phyloP scores from a whole-genome alignment of 495 filamentous ascomycete genomes.

The Lepraria neglecta region DNA sequence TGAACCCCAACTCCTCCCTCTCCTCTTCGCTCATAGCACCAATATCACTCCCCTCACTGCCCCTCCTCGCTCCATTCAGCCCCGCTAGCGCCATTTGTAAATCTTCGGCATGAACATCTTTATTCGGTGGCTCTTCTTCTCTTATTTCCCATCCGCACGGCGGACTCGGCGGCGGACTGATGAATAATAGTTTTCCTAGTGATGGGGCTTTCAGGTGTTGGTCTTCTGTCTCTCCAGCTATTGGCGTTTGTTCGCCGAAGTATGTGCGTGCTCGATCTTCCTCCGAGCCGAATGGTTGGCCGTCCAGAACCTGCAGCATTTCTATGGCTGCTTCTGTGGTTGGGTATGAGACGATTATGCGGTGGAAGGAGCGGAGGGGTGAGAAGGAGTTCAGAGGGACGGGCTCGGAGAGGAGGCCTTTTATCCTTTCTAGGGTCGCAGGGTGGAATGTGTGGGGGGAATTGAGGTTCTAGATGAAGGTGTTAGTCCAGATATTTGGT shows the following conservation, averaged over 20 bases:
- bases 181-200: constrained; percentile 89
- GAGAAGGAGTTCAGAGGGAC: constrained; percentile 81
- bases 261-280: constrained; percentile 65
- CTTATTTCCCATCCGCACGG: constrained; percentile 90
- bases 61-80: constrained; percentile 41
- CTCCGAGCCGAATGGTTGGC: background rate
- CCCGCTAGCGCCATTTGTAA: constrained; percentile 71
- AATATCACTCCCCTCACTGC: constrained; percentile 24
- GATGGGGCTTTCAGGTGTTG: constrained; percentile 76
- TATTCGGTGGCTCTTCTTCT: constrained; percentile 87
- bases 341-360: constrained; percentile 85
- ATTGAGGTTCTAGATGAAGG: constrained; percentile 56
- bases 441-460: constrained; percentile 73
- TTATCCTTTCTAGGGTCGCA: constrained; percentile 67
- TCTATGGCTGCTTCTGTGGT: constrained; percentile 62
- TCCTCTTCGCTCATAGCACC: constrained; percentile 44
- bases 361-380: constrained; percentile 84
- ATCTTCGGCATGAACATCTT: constrained; percentile 86
- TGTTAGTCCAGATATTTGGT: constrained; percentile 8
- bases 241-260: constrained; percentile 75
- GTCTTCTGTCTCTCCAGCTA: constrained; percentile 48
- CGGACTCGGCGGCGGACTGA: constrained; percentile 84
- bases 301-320: constrained; percentile 55
- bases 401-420: constrained; percentile 57
- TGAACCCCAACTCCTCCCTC: constrained; percentile 22